These are phyloP conservation scores for Flaveria floridana DNA, from an alignment of 140 eudicot genomes.

Conservation along the genomic window DNA sequence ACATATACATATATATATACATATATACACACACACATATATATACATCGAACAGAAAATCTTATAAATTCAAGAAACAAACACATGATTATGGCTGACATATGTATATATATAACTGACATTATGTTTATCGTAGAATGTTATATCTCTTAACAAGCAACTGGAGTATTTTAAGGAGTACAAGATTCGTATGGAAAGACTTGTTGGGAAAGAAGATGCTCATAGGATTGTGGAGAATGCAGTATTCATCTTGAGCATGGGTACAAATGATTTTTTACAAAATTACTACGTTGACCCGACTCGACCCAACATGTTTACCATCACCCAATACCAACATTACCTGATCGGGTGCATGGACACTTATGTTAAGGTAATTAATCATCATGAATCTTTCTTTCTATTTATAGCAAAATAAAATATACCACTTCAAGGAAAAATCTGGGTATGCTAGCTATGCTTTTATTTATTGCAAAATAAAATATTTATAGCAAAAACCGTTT, in stretches of 20 bases:
- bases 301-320: conserved; percentile 54
- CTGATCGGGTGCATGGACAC: conserved; percentile 44
- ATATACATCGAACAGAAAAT: too few species aligned
- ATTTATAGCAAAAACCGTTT: too few species aligned
- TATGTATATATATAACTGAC: neutral
- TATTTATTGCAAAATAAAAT: too few species aligned
- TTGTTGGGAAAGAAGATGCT: conserved; percentile 43
- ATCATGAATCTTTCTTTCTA: neutral
- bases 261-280: conserved; percentile 67
- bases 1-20: too few species aligned
- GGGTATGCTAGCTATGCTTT: too few species aligned
- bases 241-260: conserved; percentile 48
- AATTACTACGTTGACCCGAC: conserved; percentile 51
- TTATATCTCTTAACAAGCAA: conserved; percentile 50
- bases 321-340: conserved; percentile 51
- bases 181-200: conserved; percentile 39
- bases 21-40: too few species aligned
- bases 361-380: conserved; percentile 51
- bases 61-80: too few species aligned
- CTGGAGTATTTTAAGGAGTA: conserved; percentile 57
- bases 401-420: neutral
- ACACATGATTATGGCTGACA: too few species aligned
- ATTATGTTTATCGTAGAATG: conserved; percentile 29
- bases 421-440: neutral
- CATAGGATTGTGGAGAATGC: conserved; percentile 41